phyloP scores from a whole-genome alignment of 2,329 filamentous ascomycete genomes.

The Magnaporthiopsis poae region DNA sequence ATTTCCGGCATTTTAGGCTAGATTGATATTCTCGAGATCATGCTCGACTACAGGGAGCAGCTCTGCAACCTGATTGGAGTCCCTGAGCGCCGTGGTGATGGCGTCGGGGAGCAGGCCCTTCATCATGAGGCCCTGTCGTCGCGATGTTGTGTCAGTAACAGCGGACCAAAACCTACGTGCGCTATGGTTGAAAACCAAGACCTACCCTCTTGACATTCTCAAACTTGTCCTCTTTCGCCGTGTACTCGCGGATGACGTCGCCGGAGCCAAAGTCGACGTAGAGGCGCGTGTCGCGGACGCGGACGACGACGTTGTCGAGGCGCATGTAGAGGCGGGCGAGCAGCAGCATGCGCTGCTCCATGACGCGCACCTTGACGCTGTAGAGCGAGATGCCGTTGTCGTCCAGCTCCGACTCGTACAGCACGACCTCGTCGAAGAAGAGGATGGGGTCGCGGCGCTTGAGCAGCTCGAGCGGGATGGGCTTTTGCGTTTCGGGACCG shows the following conservation, averaged over 20 bases:
- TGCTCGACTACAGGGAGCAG: constrained; percentile 63
- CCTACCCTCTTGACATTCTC: constrained; percentile 62
- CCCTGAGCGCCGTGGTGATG: constrained; percentile 64
- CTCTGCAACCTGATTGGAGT: constrained; percentile 65
- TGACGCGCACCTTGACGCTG: constrained; percentile 84
- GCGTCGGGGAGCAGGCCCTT: constrained; percentile 55
- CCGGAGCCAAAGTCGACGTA: constrained; percentile 79
- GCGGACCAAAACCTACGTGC: no score
- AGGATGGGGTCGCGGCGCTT: constrained; percentile 85
- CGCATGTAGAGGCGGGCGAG: constrained; percentile 84
- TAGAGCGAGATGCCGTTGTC: constrained; percentile 91
- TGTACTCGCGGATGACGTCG: constrained; percentile 80
- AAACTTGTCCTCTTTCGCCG: constrained; percentile 74
- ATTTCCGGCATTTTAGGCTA: constrained; percentile 9
- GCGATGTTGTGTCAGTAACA: no score
- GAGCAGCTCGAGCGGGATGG: constrained; percentile 77
- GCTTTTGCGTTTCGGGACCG: constrained; percentile 14
- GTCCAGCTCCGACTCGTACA: constrained; percentile 95
- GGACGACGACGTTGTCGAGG: constrained; percentile 77
- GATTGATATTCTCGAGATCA: constrained; percentile 41
- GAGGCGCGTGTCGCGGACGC: constrained; percentile 79
- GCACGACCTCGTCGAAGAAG: constrained; percentile 90
- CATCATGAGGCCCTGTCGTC: constrained; percentile 36
- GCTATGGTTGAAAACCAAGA: no score
- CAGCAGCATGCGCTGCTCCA: constrained; percentile 78